Evolutionary conservation across 1,284 basidiomycete genomes (phyloP).

Genomic region (Pseudozyma tsukubaensis): DNA sequence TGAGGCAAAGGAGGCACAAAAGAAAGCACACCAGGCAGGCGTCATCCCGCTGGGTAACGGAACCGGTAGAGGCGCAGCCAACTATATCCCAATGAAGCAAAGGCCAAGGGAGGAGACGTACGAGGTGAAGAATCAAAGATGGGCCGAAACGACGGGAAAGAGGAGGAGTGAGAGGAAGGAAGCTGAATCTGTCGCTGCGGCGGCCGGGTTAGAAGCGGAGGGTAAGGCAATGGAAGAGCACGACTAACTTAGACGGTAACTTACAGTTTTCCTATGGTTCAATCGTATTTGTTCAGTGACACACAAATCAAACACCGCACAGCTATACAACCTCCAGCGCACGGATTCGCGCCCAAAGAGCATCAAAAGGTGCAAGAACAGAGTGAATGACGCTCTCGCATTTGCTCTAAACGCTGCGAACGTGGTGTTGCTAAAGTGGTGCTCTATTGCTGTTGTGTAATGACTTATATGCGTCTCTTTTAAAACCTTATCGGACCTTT

Average conservation of each 20-base stretch:
- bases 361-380: too few relatives aligned
- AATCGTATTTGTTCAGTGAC: too few relatives aligned
- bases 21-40: neutral
- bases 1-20: neutral
- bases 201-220: neutral
- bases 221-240: too few relatives aligned
- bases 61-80: conserved; percentile 20
- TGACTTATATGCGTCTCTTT: too few relatives aligned
- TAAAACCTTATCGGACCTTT: conserved; percentile 57
- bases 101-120: conserved; percentile 36
- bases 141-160: conserved; percentile 30
- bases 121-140: conserved; percentile 35
- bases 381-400: too few relatives aligned
- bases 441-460: too few relatives aligned
- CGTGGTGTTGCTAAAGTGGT: neutral
- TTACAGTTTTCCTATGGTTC: too few relatives aligned
- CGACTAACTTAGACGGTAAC: too few relatives aligned
- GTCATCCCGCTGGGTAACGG: conserved; percentile 45
- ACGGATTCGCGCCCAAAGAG: too few relatives aligned
- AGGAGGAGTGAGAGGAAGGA: conserved; percentile 20
- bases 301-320: too few relatives aligned
- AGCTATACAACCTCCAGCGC: too few relatives aligned
- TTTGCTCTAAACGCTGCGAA: too few relatives aligned
- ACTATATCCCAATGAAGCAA: conserved; percentile 19
- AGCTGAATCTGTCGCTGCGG: neutral